Evolutionary conservation across 164 flowering plant species (phyloP).

Genomic region (Magnolia changhungtana): DNA sequence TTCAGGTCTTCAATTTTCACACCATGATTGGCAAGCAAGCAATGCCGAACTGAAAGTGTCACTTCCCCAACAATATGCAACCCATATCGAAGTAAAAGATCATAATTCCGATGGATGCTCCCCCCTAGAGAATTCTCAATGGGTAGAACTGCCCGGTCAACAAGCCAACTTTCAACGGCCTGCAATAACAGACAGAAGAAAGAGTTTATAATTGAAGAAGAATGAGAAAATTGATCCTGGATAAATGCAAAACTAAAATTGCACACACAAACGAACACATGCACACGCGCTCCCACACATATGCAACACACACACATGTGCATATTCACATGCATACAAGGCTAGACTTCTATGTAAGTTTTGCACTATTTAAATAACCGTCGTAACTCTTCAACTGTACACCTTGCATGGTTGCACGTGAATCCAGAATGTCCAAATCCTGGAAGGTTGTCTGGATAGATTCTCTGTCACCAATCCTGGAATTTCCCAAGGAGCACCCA

Average conservation of each 20-base stretch:
- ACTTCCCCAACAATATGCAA: slow-evolving; percentile 99
- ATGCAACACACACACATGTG: too few species aligned
- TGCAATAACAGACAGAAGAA: slow-evolving; percentile 19
- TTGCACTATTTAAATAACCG: too few species aligned
- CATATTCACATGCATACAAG: too few species aligned
- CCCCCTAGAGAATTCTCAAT: slow-evolving; percentile 97
- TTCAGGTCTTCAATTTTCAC: slow-evolving; percentile 62
- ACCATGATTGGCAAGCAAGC: slow-evolving; percentile 81
- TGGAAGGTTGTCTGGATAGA: too few species aligned
- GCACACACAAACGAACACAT: not conserved
- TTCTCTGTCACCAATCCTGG: too few species aligned
- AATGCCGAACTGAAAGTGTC: slow-evolving; percentile 68
- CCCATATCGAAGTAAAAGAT: slow-evolving; percentile 79
- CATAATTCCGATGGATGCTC: slow-evolving; percentile 94
- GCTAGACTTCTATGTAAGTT: too few species aligned
- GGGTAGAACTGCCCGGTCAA: slow-evolving; percentile 94
- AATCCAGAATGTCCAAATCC: too few species aligned
- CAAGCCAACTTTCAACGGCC: slow-evolving; percentile 92
- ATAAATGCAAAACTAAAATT: not conserved
- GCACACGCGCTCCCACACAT: not conserved
- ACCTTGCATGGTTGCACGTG: too few species aligned
- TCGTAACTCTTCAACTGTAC: too few species aligned
- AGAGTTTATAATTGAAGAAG: not conserved
- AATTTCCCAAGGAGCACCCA: too few species aligned
- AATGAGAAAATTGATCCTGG: not conserved